Evolutionary conservation across 2,329 filamentous ascomycete genomes (phyloP).

Genomic region (Botrytis aclada): DNA sequence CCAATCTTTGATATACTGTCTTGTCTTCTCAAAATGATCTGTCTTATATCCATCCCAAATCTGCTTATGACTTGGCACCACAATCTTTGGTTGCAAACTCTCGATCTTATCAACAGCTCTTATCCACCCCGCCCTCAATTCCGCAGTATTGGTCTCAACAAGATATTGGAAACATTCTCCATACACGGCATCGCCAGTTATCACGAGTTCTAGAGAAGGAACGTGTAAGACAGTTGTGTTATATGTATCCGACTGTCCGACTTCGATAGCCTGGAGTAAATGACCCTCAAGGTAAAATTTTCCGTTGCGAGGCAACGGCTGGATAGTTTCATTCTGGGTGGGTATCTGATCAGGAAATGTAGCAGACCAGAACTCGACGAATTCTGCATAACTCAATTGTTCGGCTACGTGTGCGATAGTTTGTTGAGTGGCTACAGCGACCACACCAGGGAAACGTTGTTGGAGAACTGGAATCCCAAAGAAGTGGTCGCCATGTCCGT

Average conservation of each 20-base stretch:
- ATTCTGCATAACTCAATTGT: not conserved
- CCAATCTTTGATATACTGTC: constrained; percentile 32
- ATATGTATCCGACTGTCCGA: constrained; percentile 36
- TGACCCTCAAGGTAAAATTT: constrained; percentile 2
- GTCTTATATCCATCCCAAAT: constrained; percentile 30
- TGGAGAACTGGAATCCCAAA: constrained; percentile 37
- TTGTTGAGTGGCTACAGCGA: not conserved
- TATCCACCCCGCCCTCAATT: constrained; percentile 36
- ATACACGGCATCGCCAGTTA: constrained; percentile 40
- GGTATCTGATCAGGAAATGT: constrained; percentile 7
- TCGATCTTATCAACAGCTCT: constrained; percentile 35
- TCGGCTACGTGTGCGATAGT: constrained; percentile 5
- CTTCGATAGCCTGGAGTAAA: constrained; percentile 26
- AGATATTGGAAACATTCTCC: constrained; percentile 38
- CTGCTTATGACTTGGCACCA: constrained; percentile 37
- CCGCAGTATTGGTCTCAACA: constrained; percentile 35
- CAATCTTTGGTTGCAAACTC: constrained; percentile 33
- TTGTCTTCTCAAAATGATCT: constrained; percentile 30
- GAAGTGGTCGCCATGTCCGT: constrained; percentile 44
- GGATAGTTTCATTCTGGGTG: constrained; percentile 7
- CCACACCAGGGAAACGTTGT: constrained; percentile 35
- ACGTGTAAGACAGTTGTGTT: constrained; percentile 36
- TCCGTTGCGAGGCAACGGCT: not conserved
- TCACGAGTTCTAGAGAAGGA: constrained; percentile 35
- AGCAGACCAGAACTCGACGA: constrained; percentile 6